Percentiles rank a stretch among this genome's conserved stretches.
These are phyloP conservation scores for Aspergillus tanneri DNA, from an alignment of 2,329 filamentous ascomycete genomes.

Conservation along the genomic window DNA sequence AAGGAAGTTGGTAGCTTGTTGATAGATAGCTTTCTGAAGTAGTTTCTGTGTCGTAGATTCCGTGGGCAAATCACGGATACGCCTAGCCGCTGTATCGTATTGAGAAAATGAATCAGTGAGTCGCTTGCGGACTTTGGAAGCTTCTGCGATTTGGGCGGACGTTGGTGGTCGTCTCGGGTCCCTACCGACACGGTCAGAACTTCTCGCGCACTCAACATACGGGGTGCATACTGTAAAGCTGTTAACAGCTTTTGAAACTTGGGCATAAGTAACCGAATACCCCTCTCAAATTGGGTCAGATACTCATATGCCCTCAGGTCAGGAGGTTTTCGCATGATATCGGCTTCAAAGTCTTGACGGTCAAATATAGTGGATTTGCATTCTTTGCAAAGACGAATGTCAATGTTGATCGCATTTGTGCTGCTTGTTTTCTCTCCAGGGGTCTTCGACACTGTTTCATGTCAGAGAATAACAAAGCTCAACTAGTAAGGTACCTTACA, in stretches of 20 bases:
- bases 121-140: slow-evolving; percentile 83
- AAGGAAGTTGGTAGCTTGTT: slow-evolving; percentile 77
- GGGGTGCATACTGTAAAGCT: slow-evolving; percentile 60
- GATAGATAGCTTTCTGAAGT: slow-evolving; percentile 78
- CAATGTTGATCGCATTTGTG: slow-evolving; percentile 64
- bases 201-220: neutral
- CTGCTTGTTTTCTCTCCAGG: slow-evolving; percentile 44
- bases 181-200: slow-evolving; percentile 30
- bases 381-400: slow-evolving; percentile 88
- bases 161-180: slow-evolving; percentile 65
- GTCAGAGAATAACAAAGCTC: slow-evolving; percentile 23
- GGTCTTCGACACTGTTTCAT: slow-evolving; percentile 35
- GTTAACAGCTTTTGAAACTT: slow-evolving; percentile 77
- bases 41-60: slow-evolving; percentile 68
- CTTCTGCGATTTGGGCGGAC: slow-evolving; percentile 73
- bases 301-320: slow-evolving; percentile 82
- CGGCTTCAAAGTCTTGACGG: slow-evolving; percentile 73
- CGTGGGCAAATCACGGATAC: slow-evolving; percentile 76
- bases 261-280: slow-evolving; percentile 77
- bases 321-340: slow-evolving; percentile 65
- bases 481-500: slow-evolving; percentile 46
- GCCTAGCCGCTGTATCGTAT: slow-evolving; percentile 77
- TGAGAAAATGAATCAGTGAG: slow-evolving; percentile 86
- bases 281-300: slow-evolving; percentile 80
- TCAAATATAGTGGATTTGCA: slow-evolving; percentile 73